phyloP scores from a whole-genome alignment of 768 basidiomycete species.

The Phylloporus rhodoxanthus region DNA sequence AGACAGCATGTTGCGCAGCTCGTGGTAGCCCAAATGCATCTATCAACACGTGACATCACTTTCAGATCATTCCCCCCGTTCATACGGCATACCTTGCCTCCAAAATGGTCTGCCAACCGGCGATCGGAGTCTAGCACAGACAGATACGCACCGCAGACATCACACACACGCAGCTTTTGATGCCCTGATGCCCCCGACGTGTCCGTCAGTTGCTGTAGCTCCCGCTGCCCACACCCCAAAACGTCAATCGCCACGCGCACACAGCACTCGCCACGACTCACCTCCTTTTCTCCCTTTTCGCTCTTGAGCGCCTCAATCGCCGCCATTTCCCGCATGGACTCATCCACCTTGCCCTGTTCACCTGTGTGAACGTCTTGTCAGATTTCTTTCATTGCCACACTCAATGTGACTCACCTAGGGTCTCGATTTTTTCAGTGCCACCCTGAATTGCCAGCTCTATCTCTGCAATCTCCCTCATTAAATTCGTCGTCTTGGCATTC shows the following conservation, averaged over 20 bases:
- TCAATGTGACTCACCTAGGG: constrained; percentile 54
- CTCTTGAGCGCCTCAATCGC: constrained; percentile 97
- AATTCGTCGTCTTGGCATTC: constrained; percentile 96
- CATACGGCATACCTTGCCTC: constrained; percentile 77
- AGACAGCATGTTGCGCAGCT: constrained; percentile 87
- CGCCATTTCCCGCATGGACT: constrained; percentile 96
- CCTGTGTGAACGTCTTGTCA: constrained; percentile 41
- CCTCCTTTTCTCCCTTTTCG: constrained; percentile 95
- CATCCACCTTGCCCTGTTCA: constrained; percentile 98
- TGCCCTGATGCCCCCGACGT: constrained; percentile 99
- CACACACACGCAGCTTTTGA: constrained; percentile 99
- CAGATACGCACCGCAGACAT: constrained; percentile 99
- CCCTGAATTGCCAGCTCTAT: constrained; percentile 98
- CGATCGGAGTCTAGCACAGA: constrained; percentile 97
- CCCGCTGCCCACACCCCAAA: constrained; percentile 49
- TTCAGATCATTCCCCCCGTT: constrained; percentile 18
- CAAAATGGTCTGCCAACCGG: constrained; percentile 98
- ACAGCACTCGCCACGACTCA: constrained; percentile 21
- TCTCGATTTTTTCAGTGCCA: constrained; percentile 97
- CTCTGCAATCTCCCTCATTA: constrained; percentile 99
- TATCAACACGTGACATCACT: constrained; percentile 37
- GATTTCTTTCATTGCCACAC: constrained; percentile 1
- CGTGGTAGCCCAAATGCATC: constrained; percentile 99
- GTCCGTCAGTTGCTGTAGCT: constrained; percentile 93
- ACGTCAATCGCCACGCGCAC: constrained; percentile 3